Evolutionary conservation across 352 stramenopile species (phyloP).

Genomic region (Phytophthora pini): DNA sequence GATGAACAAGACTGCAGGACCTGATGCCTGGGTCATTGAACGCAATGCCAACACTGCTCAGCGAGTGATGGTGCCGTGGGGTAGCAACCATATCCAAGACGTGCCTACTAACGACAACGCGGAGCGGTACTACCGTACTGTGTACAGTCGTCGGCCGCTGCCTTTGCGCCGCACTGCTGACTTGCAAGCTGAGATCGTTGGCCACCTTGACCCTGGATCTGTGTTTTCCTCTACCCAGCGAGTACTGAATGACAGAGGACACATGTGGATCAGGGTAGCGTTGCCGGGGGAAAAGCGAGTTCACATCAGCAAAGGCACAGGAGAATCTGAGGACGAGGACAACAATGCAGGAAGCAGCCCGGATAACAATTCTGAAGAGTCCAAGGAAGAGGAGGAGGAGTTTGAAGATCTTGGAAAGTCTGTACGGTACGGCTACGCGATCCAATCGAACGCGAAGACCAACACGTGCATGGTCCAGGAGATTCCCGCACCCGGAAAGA

Average conservation of each 20-base stretch:
- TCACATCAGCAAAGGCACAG: conserved; percentile 6
- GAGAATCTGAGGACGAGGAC: conserved; percentile 19
- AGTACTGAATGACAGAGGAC: conserved; percentile 59
- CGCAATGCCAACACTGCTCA: conserved; percentile 76
- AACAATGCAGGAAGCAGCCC: conserved; percentile 19
- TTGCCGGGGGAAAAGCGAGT: conserved; percentile 32
- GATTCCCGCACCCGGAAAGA: conserved; percentile 62
- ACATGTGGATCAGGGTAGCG: conserved; percentile 73
- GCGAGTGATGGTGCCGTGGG: conserved; percentile 68
- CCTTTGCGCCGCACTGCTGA: conserved; percentile 55
- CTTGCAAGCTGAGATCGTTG: conserved; percentile 61
- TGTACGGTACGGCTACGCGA: conserved; percentile 65
- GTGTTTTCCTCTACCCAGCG: conserved; percentile 62
- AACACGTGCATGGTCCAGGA: conserved; percentile 83
- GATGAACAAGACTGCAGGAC: conserved; percentile 7
- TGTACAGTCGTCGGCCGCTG: conserved; percentile 65
- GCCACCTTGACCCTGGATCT: conserved; percentile 54
- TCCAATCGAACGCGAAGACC: conserved; percentile 80
- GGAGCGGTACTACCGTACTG: conserved; percentile 75
- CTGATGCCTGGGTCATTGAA: conserved; percentile 77
- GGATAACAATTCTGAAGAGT: conserved; percentile 48
- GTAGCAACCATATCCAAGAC: conserved; percentile 38
- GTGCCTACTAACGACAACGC: conserved; percentile 40
- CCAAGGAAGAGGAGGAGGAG: conserved; percentile 41
- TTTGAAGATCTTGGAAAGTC: conserved; percentile 28